These are phyloP conservation scores for Hebeloma cylindrosporum DNA, from an alignment of 768 basidiomycete species.

Conservation along the genomic window DNA sequence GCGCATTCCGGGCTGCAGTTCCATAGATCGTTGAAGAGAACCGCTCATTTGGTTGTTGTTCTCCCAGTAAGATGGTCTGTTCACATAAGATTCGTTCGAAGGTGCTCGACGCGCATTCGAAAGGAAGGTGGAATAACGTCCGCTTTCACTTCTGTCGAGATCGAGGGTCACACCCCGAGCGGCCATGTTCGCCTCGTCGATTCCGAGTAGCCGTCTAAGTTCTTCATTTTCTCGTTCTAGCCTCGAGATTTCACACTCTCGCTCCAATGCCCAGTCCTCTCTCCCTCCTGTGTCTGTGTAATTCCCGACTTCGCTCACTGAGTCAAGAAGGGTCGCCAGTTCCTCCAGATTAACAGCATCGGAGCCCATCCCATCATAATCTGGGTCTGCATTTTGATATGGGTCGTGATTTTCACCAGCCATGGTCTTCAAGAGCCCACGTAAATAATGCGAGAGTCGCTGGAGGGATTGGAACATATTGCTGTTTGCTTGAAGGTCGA, in stretches of 20 bases:
- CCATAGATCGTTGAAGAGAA: conserved; percentile 47
- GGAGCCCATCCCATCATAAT: conserved; percentile 34
- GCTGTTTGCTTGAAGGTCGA: conserved; percentile 57
- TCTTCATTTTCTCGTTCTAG: conserved; percentile 82
- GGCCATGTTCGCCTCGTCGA: conserved; percentile 57
- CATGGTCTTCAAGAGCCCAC: conserved; percentile 70
- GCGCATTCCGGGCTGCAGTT: conserved; percentile 52
- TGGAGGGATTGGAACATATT: conserved; percentile 67
- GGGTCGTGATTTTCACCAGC: conserved; percentile 60
- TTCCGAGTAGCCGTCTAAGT: conserved; percentile 72
- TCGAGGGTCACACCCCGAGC: conserved; percentile 55
- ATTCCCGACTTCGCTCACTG: conserved; percentile 29
- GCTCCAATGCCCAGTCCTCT: conserved; percentile 83
- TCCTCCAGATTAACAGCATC: conserved; percentile 38
- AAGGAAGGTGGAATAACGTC: conserved; percentile 35
- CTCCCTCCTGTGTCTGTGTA: conserved; percentile 40
- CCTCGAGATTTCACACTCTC: conserved; percentile 84
- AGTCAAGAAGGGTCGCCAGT: conserved; percentile 46
- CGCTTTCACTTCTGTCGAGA: conserved; percentile 45
- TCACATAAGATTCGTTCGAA: conserved; percentile 17
- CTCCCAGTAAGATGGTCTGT: conserved; percentile 32
- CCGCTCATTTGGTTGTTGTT: conserved; percentile 30
- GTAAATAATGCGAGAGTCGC: conserved; percentile 68
- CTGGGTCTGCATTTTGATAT: conserved; percentile 31
- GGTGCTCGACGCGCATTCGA: conserved; percentile 33